Base-by-base conservation (phyloP, 106 monocot species). In the Dioscorea dumetorum region DNA sequence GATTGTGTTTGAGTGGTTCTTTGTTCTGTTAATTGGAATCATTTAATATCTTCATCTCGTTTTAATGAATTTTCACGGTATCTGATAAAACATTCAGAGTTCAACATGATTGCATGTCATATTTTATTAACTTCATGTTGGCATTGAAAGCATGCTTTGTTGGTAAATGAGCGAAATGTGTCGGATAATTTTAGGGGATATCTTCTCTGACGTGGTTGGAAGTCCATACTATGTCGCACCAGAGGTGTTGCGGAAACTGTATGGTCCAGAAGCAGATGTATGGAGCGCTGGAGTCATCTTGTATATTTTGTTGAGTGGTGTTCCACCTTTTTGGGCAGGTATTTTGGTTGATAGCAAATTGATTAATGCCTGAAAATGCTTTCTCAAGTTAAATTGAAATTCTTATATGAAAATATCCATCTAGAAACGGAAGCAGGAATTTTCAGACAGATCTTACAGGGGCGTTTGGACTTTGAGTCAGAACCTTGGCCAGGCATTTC, bases 151-250 rank as follows among this genome's bases (percentile, higher is more conserved):
- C 41, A 41, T 41, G 41, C 0, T 41, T 41, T 41, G 41, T 41
- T 41, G 41, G 41, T 10, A 41, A n/a, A 3, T 41, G 41, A 41
- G 41, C 10, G 41, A 8, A 0, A 41, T 41, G 41, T 41, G 10
- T 41, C 6, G 41, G 41, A 41, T 41, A 6, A 22, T 76, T 74
- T 53, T 68, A 88, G 88, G 88, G 56, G 82, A 85, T 49, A 85
- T 64, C 59, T 85, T 94, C 28, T 79, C 82, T 18, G 94, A 94
- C 81, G 84, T 94, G n/a, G 87, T 90, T 63, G 94, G 94, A 50
- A 94, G 90, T 67, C 90, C 94, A 9, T 94, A 94, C 61, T 94
- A 94, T 73, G 94, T 94, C 63, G 90, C 94, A n/a, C 94, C 94
- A 12, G 94, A 94, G 74, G 94, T 94, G 28, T 56, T 94, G 58